These are phyloP conservation scores for Colletotrichum echinochloae DNA, from an alignment of 2,329 filamentous ascomycete species.

Conservation along the genomic window DNA sequence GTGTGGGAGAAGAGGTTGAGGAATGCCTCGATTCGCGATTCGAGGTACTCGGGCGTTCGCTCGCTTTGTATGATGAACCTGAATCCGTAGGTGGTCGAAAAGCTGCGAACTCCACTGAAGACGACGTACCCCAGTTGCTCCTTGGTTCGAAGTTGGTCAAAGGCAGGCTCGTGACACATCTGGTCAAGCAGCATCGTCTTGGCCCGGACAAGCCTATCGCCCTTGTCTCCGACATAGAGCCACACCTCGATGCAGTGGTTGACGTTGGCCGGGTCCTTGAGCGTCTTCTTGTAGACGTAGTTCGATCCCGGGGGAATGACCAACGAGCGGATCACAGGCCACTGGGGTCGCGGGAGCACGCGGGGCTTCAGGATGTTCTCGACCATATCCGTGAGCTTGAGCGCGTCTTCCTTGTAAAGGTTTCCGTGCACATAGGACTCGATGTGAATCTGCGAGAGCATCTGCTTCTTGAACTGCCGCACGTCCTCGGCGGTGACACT, in stretches of 20 bases:
- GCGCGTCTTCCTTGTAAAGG: constrained; percentile 90
- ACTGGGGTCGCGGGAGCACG: constrained; percentile 79
- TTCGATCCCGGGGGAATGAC: constrained; percentile 84
- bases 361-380: constrained; percentile 82
- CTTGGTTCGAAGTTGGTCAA: constrained; percentile 94
- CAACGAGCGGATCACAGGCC: constrained; percentile 81
- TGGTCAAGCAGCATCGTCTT: constrained; percentile 87
- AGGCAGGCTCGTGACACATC: constrained; percentile 91
- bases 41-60: constrained; percentile 83
- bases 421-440: constrained; percentile 93
- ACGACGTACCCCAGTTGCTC: constrained; percentile 98
- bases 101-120: constrained; percentile 80
- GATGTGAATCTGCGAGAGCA: constrained; percentile 86
- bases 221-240: constrained; percentile 76
- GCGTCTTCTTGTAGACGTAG: constrained; percentile 81
- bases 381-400: constrained; percentile 85
- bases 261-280: constrained; percentile 90
- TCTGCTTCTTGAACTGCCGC: constrained; percentile 80
- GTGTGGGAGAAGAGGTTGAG: constrained; percentile 74
- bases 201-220: constrained; percentile 77
- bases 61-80: constrained; percentile 95
- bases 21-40: constrained; percentile 89
- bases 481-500: constrained; percentile 81
- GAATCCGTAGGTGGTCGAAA: constrained; percentile 85
- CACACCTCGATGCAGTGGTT: constrained; percentile 88